phyloP scores from a whole-genome alignment of 345 rosid species.

The Eucalyptus lansdowneana region DNA sequence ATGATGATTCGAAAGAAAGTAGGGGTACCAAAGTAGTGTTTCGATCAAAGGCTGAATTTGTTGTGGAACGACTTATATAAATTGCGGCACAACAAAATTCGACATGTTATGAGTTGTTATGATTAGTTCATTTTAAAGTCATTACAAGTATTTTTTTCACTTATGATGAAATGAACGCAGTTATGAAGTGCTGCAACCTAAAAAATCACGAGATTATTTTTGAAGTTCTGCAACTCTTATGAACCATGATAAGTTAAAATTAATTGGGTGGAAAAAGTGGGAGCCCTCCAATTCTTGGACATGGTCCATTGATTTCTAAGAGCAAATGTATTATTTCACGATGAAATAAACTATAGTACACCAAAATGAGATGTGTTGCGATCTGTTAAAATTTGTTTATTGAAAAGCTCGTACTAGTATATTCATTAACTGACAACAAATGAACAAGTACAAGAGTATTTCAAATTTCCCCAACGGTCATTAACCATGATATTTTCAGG shows the following conservation, averaged over 20 bases:
- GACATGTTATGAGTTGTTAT: too few relatives aligned
- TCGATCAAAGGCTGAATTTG: neutral
- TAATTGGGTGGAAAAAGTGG: neutral
- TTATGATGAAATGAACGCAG: neutral
- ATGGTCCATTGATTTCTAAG: neutral
- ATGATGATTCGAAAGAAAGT: neutral
- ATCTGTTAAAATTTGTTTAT: too few relatives aligned
- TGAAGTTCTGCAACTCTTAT: too few relatives aligned
- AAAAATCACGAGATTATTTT: too few relatives aligned
- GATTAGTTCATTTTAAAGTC: too few relatives aligned
- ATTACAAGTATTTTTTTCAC: too few relatives aligned
- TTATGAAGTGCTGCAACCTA: too few relatives aligned
- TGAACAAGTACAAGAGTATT: neutral
- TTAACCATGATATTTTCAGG: neutral
- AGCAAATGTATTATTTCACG: neutral
- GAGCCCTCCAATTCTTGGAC: neutral
- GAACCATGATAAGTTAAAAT: neutral
- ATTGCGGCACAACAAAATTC: neutral
- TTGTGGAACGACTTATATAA: neutral
- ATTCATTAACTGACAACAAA: neutral
- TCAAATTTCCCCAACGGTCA: neutral
- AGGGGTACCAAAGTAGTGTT: neutral
- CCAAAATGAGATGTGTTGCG: neutral
- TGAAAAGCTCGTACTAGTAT: neutral
- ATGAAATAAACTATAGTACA: neutral